A percentile compares a stretch with the other conserved stretches of the same genome.
These are phyloP conservation scores for Protomyces inundatus DNA, from an alignment of 1,139 yeast genomes.

Conservation along the genomic window DNA sequence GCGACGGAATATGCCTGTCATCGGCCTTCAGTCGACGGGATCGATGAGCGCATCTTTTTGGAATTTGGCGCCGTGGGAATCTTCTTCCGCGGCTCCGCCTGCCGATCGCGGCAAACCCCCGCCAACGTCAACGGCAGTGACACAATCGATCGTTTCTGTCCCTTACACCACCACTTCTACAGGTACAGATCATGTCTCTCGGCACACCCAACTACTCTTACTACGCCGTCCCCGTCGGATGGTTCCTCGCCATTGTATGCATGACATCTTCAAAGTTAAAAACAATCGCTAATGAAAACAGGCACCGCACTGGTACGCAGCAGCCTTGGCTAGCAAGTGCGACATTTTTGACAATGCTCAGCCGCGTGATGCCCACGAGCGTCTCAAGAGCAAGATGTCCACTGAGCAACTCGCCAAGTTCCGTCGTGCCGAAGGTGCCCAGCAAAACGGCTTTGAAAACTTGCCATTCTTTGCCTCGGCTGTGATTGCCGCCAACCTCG, in stretches of 20 bases:
- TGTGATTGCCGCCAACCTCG: slow-evolving; percentile 16
- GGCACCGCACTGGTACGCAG: slow-evolving; percentile 20
- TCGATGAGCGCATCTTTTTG: too few relatives aligned
- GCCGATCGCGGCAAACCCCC: too few relatives aligned
- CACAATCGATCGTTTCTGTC: too few relatives aligned
- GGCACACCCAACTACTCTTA: slow-evolving; percentile 8
- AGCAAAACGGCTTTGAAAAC: slow-evolving; percentile 21
- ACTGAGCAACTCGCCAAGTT: slow-evolving; percentile 5
- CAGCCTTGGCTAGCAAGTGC: slow-evolving; percentile 8
- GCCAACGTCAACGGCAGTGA: too few relatives aligned
- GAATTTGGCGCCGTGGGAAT: too few relatives aligned
- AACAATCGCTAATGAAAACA: background rate
- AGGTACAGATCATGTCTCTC: background rate
- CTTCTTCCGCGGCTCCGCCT: too few relatives aligned
- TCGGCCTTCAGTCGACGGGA: too few relatives aligned
- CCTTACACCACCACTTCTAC: too few relatives aligned
- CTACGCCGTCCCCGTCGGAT: slow-evolving; percentile 20
- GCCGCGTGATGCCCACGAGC: slow-evolving; percentile 8
- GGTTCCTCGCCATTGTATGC: slow-evolving; percentile 17
- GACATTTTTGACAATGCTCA: slow-evolving; percentile 11
- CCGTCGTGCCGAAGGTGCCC: slow-evolving; percentile 24
- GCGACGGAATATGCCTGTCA: too few relatives aligned
- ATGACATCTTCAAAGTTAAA: background rate
- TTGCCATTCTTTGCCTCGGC: slow-evolving; percentile 11
- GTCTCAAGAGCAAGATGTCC: slow-evolving; percentile 12